A percentile compares a stretch with the other conserved stretches of the same genome.
phyloP scores from a whole-genome alignment of 352 stramenopile genomes.

The Plasmopara viticola region DNA sequence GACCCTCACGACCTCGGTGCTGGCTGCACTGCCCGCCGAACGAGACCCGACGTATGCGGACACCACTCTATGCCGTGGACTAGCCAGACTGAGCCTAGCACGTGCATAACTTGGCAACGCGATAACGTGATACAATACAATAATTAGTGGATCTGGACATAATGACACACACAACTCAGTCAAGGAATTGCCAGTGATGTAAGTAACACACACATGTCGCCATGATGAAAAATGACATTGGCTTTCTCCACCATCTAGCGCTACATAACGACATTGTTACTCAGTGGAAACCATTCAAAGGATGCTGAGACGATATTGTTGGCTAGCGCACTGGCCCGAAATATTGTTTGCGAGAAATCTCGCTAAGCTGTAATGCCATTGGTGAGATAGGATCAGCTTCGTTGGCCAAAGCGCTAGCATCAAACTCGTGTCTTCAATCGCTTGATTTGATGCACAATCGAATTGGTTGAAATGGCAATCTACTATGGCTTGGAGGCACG shows the following conservation, averaged over 20 bases:
- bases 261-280: conserved; percentile 47
- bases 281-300: conserved; percentile 62
- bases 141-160: conserved; percentile 32
- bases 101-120: too few relatives aligned
- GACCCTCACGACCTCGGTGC: too few relatives aligned
- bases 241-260: conserved; percentile 18
- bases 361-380: conserved; percentile 71
- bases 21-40: too few relatives aligned
- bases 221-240: background rate
- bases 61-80: too few relatives aligned
- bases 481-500: conserved; percentile 55
- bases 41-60: too few relatives aligned
- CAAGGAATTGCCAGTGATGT: conserved; percentile 47
- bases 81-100: too few relatives aligned
- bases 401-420: conserved; percentile 40
- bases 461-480: conserved; percentile 47
- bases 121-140: too few relatives aligned
- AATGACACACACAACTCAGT: conserved; percentile 37
- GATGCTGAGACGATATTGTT: conserved; percentile 48
- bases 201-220: conserved; percentile 9
- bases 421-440: conserved; percentile 34
- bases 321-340: conserved; percentile 47
- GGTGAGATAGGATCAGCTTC: conserved; percentile 39
- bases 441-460: conserved; percentile 70
- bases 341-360: conserved; percentile 44